phyloP scores from a whole-genome alignment of 2,329 filamentous ascomycete genomes.

The Diplodia seriata region DNA sequence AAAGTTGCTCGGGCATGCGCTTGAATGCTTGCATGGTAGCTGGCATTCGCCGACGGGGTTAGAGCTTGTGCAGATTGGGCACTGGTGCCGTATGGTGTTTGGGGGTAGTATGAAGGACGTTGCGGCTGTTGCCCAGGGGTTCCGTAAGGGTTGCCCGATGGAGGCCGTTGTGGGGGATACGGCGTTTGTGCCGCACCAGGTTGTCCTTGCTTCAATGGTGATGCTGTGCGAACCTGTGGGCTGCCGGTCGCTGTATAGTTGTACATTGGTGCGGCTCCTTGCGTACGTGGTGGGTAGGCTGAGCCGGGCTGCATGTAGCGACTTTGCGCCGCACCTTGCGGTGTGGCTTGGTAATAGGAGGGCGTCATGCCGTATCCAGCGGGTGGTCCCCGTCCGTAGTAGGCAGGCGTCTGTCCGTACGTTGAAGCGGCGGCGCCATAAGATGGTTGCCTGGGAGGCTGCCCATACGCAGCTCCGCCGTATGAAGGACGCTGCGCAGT shows the following conservation, averaged over 20 bases:
- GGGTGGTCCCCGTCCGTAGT: constrained; percentile 43
- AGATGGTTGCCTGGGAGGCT: constrained; percentile 31
- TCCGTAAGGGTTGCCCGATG: constrained; percentile 36
- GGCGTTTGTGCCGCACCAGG: constrained; percentile 36
- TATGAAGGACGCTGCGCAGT: constrained; percentile 36
- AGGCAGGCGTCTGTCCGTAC: constrained; percentile 32
- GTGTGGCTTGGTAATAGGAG: constrained; percentile 45
- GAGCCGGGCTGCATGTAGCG: constrained; percentile 45
- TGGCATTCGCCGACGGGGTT: constrained; percentile 44
- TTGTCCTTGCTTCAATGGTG: constrained; percentile 47
- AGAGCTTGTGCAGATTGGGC: constrained; percentile 46
- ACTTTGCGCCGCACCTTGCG: constrained; percentile 43
- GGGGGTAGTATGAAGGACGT: constrained; percentile 19
- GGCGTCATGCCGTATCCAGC: constrained; percentile 42
- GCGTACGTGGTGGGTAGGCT: constrained; percentile 45
- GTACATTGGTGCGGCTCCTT: constrained; percentile 44
- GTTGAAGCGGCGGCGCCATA: constrained; percentile 31
- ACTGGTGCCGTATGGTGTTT: constrained; percentile 35
- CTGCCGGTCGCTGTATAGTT: constrained; percentile 41
- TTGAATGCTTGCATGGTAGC: constrained; percentile 25
- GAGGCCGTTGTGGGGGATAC: constrained; percentile 40
- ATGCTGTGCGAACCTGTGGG: constrained; percentile 44
- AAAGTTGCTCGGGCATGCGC: constrained; percentile 47
- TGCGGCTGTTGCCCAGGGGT: constrained; percentile 26
- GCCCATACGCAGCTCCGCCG: constrained; percentile 42